phyloP scores from a whole-genome alignment of 2,329 filamentous ascomycete species.

The Trichoderma cornu-damae region DNA sequence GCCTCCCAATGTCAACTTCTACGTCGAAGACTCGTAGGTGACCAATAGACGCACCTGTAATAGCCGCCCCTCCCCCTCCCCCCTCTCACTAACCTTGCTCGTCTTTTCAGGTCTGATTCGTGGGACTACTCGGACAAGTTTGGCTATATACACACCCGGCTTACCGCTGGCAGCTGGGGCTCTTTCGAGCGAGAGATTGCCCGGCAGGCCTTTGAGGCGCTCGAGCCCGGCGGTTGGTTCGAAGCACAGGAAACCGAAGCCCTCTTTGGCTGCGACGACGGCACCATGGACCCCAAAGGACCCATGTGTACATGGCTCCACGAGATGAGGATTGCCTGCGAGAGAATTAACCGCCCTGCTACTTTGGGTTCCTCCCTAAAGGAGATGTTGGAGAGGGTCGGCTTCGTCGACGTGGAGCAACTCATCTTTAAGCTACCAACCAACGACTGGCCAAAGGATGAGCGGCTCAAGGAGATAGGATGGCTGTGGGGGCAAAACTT shows the following conservation, averaged over 20 bases:
- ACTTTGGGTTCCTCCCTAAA: constrained; percentile 35
- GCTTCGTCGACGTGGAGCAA: constrained; percentile 52
- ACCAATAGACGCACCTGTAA: constrained; percentile 26
- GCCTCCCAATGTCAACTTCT: constrained; percentile 50
- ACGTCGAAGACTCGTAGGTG: constrained; percentile 48
- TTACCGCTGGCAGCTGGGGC: constrained; percentile 46
- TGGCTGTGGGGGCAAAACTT: constrained; percentile 43
- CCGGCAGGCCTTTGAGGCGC: constrained; percentile 43
- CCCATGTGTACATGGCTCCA: constrained; percentile 38
- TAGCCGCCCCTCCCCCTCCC: not conserved
- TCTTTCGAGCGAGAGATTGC: constrained; percentile 47
- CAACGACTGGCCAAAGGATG: constrained; percentile 49
- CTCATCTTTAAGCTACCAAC: constrained; percentile 49
- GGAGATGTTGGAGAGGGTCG: constrained; percentile 41
- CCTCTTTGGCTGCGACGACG: constrained; percentile 41
- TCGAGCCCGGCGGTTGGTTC: constrained; percentile 50
- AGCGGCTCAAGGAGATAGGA: constrained; percentile 40
- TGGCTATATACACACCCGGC: constrained; percentile 51
- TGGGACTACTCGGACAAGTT: constrained; percentile 51
- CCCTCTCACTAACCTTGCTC: not conserved
- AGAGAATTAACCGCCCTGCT: constrained; percentile 34
- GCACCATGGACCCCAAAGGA: constrained; percentile 36
- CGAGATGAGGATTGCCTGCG: constrained; percentile 38
- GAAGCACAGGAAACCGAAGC: constrained; percentile 48
- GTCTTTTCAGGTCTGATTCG: constrained; percentile 36